A percentile compares a stretch with the other conserved stretches of the same genome.
Evolutionary conservation across 2,329 filamentous ascomycete species (phyloP).

Genomic region (Trichocomaceae sp.): DNA sequence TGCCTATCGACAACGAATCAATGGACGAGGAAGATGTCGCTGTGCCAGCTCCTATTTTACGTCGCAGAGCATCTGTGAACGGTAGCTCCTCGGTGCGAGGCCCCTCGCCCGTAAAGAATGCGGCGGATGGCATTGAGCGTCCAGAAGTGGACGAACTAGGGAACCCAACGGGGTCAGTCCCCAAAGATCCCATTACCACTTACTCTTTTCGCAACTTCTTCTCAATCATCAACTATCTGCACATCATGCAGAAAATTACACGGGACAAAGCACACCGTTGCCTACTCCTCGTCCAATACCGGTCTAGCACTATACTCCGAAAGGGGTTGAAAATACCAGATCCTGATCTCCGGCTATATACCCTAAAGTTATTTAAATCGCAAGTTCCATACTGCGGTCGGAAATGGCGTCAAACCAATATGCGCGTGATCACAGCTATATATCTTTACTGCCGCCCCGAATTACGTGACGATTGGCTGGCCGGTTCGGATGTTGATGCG

Average conservation of each 20-base stretch:
- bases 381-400: slow-evolving; percentile 97
- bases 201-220: slow-evolving; percentile 96
- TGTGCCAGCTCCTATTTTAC: slow-evolving; percentile 71
- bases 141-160: slow-evolving; percentile 78
- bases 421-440: slow-evolving; percentile 96
- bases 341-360: slow-evolving; percentile 79
- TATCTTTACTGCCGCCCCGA: slow-evolving; percentile 92
- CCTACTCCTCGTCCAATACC: slow-evolving; percentile 89
- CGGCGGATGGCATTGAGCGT: slow-evolving; percentile 26
- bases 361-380: slow-evolving; percentile 95
- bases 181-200: slow-evolving; percentile 67
- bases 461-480: slow-evolving; percentile 86
- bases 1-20: slow-evolving; percentile 29
- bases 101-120: slow-evolving; percentile 21
- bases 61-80: slow-evolving; percentile 44
- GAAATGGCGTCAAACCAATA: slow-evolving; percentile 97
- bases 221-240: slow-evolving; percentile 87
- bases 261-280: slow-evolving; percentile 94
- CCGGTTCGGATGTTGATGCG: slow-evolving; percentile 82
- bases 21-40: slow-evolving; percentile 61
- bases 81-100: slow-evolving; percentile 21
- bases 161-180: slow-evolving; percentile 64
- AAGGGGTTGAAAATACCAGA: slow-evolving; percentile 90
- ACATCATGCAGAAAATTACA: slow-evolving; percentile 95
- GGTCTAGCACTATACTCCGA: slow-evolving; percentile 83